Base-by-base conservation (phyloP, 2,329 filamentous ascomycete species). In the Dichotomopilus funicola region DNA sequence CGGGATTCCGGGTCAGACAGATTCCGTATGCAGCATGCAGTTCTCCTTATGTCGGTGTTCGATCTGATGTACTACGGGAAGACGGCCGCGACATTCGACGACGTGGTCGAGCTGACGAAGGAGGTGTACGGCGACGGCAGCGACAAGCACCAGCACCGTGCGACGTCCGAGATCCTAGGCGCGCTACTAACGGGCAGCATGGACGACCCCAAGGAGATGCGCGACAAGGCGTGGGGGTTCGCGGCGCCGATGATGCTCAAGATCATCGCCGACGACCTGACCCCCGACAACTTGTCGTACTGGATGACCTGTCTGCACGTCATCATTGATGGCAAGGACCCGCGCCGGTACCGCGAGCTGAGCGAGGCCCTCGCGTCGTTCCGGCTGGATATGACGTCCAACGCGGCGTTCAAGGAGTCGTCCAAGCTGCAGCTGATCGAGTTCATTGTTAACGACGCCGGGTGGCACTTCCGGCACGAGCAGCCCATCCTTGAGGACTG, bases 351-450 rank as follows among this genome's bases (percentile, higher is more conserved):
- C 3, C 91, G 88, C 76, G 92, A 95, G 61, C 79, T 99, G 60
- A 82, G 96, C 38, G 87, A 94, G 61, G 87, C 84, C 71, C 77
- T 99, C 19, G 82, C 87, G 47, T 83, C 85, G 53, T 97, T 97
- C 80, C 82, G 90, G 35, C 78, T 99, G 8, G 94, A 99, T 68
- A 92, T 97, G 86, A 78, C 83, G 5, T 96, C 92, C 0, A 96
- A 97, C 67, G 94, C 95, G 4, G 94, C 94, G 0, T 99, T 99
- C 79, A 99, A 99, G 70, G 95, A 99, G 70, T 96, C 92, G 54
- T 95, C 92, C 34, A 96, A 97, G 74, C 89, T 99, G 12, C 87
- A 94, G 62, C 76, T 99, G 35, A 77, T 99, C 13, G 90, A 96
- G 63, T 90, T 95, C 62, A 82, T 89, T 59, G 88, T 99, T 57